Percentiles rank a stretch among this genome's conserved stretches.
Evolutionary conservation across 257 asterid genomes (phyloP).

Genomic region (Solanum bulbocastanum): DNA sequence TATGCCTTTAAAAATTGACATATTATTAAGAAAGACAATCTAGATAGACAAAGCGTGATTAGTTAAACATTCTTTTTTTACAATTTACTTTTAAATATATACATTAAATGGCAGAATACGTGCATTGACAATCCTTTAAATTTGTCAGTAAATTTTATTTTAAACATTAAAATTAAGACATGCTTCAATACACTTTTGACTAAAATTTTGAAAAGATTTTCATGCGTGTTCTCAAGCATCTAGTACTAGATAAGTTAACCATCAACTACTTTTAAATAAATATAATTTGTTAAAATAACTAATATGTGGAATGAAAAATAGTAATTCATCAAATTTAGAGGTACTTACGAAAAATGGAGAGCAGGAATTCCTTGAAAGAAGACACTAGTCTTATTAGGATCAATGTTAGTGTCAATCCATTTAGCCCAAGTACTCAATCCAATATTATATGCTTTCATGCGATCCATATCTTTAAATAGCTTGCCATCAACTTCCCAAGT

Average conservation of each 20-base stretch:
- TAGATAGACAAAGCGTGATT: too few relatives aligned
- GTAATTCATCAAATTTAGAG: background rate
- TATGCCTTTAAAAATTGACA: fast-evolving
- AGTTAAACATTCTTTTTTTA: too few relatives aligned
- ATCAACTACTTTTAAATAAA: background rate
- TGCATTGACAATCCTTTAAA: background rate
- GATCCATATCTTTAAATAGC: constrained; percentile 37
- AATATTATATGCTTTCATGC: constrained; percentile 37
- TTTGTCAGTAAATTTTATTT: background rate
- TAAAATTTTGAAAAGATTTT: too few relatives aligned
- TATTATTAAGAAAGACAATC: too few relatives aligned
- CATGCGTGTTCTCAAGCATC: background rate
- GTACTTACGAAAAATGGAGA: constrained; percentile 37
- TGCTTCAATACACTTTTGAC: background rate
- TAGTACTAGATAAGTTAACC: background rate
- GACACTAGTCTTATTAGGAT: constrained; percentile 34
- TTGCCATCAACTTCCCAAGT: constrained; percentile 31
- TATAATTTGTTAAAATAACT: background rate
- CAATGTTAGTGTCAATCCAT: constrained; percentile 58
- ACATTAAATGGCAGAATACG: background rate
- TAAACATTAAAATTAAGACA: background rate
- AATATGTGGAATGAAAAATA: background rate
- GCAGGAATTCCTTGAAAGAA: constrained; percentile 70
- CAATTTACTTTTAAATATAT: too few relatives aligned
- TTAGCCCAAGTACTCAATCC: constrained; percentile 64